Evolutionary conservation across 1,284 basidiomycete genomes (phyloP).

Genomic region (Ceratobasidium sp.): DNA sequence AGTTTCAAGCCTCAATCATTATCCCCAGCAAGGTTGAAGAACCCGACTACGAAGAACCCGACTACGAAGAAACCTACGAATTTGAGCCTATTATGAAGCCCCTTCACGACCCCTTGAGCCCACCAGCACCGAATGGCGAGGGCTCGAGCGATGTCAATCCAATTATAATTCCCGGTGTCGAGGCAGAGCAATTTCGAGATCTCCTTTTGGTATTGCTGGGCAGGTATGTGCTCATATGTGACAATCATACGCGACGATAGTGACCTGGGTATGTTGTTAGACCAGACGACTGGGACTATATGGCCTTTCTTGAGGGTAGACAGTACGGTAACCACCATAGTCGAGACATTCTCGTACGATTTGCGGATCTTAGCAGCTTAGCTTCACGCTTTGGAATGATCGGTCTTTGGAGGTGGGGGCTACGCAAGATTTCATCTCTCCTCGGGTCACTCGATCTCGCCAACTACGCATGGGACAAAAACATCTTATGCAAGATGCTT

Average conservation of each 20-base stretch:
- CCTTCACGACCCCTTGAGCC: background rate
- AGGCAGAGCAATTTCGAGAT: background rate
- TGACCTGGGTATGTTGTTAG: background rate
- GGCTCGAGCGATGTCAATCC: background rate
- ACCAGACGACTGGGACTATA: background rate
- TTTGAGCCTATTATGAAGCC: background rate
- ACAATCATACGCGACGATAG: background rate
- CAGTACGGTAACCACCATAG: background rate
- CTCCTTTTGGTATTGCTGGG: background rate
- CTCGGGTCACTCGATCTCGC: background rate
- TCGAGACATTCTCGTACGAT: background rate
- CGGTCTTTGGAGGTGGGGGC: background rate
- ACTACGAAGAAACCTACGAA: background rate
- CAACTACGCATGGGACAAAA: background rate
- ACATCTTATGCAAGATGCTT: background rate
- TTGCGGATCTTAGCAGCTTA: background rate
- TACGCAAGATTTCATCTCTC: background rate
- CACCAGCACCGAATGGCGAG: background rate
- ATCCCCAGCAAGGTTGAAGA: background rate
- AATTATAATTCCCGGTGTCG: background rate
- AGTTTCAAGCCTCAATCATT: slow-evolving; percentile 10
- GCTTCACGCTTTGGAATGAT: background rate
- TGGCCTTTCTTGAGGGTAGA: background rate
- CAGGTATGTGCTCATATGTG: background rate
- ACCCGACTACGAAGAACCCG: too few species aligned